Evolutionary conservation across 2,329 filamentous ascomycete species (phyloP), one percentile per base, ranked within the genome.

Genomic region (Verticillium tricorpus): DNA sequence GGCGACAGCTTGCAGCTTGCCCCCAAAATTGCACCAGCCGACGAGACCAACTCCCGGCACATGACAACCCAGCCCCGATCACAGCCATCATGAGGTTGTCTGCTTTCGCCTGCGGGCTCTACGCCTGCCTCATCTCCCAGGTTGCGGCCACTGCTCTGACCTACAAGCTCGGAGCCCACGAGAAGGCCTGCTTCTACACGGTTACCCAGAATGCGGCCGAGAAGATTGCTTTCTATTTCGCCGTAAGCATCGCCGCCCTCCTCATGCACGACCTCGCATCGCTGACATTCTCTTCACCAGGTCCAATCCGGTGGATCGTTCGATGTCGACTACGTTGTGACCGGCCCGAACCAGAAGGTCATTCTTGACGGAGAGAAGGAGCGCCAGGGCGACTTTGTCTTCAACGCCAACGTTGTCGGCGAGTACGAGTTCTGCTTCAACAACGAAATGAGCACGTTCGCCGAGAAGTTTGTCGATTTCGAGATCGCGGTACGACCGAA

Each of bases 211-310:
- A 90, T 74, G 84, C 86, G 74, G 89, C 89, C 69, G 87, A 91
- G 71, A 99, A 99, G 85, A 83, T 99, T 68, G 93, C 95, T 58
- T 99, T 99, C 74, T 99, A 99, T 82, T 99, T 99, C 79, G 96
- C 95, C 64, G 95, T 99, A 81, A 68, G 89, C 45, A 52, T 52
- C 12, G 45, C n/a, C 45, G 17, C 19, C 11, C 3, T 52, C 12
- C 45, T 22, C 5, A 9, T 19, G 8, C 45, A 22, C 19, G 8
- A 12, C 45, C 79, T 52, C 40, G 58, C 15, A 17, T 11, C 11
- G 54, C 25, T 34, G 28, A 34, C 54, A 17, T 31, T 50, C 11
- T 25, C 22, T 52, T 12, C 22, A 12, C 52, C 66, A 97, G 93
- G 93, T 97, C 56, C 95, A 99, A 96, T 94, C 93, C 9, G 95